Conservation (phyloP, 2,329 filamentous ascomycete species). For the Monosporascus cannonballus region DNA sequence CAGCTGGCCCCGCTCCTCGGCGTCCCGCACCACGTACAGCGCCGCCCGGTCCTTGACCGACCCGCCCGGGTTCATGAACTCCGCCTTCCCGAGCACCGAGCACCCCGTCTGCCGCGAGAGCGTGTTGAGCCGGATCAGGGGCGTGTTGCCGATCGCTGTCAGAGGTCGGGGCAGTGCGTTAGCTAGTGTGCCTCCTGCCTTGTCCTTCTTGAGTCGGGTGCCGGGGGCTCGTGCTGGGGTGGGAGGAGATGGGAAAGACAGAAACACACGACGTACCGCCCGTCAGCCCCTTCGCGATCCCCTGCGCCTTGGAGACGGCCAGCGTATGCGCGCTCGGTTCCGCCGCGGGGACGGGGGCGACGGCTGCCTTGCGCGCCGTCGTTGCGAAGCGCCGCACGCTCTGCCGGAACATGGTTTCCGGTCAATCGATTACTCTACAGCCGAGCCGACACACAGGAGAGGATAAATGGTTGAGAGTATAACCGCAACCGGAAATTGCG, state of each 20-base stretch:
- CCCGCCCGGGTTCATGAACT: conserved; percentile 97
- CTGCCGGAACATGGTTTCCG: conserved; percentile 59
- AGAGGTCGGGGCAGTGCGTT: background rate
- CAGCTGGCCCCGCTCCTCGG: conserved; percentile 80
- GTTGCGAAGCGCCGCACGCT: conserved; percentile 62
- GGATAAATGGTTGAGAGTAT: too few species aligned
- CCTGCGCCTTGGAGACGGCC: conserved; percentile 73
- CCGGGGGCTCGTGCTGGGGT: background rate
- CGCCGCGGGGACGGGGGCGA: conserved; percentile 24
- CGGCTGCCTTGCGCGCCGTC: conserved; percentile 45
- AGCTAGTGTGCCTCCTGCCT: background rate
- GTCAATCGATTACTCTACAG: too few species aligned
- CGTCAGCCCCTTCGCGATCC: conserved; percentile 69
- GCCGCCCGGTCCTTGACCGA: conserved; percentile 95
- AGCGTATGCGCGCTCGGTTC: conserved; percentile 55
- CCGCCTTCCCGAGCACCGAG: conserved; percentile 91
- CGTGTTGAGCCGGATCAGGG: conserved; percentile 81
- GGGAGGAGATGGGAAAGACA: background rate
- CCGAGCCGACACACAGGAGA: too few species aligned
- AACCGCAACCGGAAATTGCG: too few species aligned
- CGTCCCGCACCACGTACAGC: conserved; percentile 87
- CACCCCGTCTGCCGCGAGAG: conserved; percentile 90
- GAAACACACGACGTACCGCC: conserved; percentile 54
- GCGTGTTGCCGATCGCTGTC: conserved; percentile 92
- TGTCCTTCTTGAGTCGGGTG: background rate